Percentiles rank a stretch among this genome's conserved stretches.
These are phyloP conservation scores for Torrubiellomyces zombiae DNA, from an alignment of 2,329 filamentous ascomycete species.

Conservation along the genomic window DNA sequence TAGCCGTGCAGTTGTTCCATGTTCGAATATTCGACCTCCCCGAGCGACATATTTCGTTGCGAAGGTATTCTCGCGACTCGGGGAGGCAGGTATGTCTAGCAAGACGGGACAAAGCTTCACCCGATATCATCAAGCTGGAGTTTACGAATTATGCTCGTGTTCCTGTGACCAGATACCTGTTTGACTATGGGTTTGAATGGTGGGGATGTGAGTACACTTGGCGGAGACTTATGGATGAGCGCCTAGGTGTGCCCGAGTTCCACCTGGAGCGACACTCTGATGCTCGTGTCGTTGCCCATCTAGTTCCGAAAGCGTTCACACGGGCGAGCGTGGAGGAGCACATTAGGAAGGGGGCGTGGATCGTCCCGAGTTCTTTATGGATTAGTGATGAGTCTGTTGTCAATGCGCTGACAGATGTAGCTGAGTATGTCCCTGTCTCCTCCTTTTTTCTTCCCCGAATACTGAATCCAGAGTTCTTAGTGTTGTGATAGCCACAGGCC, in stretches of 20 bases:
- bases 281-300: constrained; percentile 54
- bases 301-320: constrained; percentile 64
- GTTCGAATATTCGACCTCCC: constrained; percentile 85
- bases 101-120: constrained; percentile 40
- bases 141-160: constrained; percentile 96
- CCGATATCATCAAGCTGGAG: constrained; percentile 74
- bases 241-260: constrained; percentile 54
- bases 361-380: constrained; percentile 82
- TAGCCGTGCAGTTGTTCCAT: constrained; percentile 70
- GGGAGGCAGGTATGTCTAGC: constrained; percentile 86
- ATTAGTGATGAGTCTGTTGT: constrained; percentile 62
- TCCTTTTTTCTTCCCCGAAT: constrained; percentile 2
- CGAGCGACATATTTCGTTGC: constrained; percentile 73
- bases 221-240: constrained; percentile 60
- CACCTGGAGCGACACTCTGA: constrained; percentile 56
- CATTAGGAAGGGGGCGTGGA: constrained; percentile 66
- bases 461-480: constrained; percentile 25
- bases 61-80: constrained; percentile 82
- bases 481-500: constrained; percentile 76
- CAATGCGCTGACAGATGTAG: constrained; percentile 57
- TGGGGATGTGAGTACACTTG: constrained; percentile 79
- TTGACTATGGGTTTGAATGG: constrained; percentile 83
- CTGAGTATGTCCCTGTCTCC: constrained; percentile 47
- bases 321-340: constrained; percentile 56
- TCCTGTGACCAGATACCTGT: constrained; percentile 57